Evolutionary conservation across 2,329 filamentous ascomycete species (phyloP).

Genomic region (Fonsecaea pedrosoi): DNA sequence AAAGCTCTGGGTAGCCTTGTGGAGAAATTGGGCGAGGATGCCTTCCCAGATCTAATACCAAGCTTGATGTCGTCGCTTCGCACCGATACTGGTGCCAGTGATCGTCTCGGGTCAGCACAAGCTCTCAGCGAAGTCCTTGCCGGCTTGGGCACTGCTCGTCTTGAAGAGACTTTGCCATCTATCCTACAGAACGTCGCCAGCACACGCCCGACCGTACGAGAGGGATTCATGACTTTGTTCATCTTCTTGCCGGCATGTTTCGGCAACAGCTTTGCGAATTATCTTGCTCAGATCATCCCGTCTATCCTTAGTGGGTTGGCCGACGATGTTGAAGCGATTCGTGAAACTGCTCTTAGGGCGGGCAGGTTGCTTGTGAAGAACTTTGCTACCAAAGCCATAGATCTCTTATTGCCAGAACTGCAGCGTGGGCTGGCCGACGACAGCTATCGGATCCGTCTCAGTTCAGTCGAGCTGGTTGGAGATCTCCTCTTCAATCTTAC

Average conservation of each 20-base stretch:
- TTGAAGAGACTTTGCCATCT: slow-evolving; percentile 95
- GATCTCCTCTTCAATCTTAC: slow-evolving; percentile 98
- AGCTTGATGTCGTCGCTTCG: slow-evolving; percentile 97
- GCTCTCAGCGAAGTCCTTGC: slow-evolving; percentile 95
- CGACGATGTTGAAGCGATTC: slow-evolving; percentile 94
- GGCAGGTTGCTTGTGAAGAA: slow-evolving; percentile 97
- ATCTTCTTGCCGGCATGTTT: slow-evolving; percentile 99
- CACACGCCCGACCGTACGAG: slow-evolving; percentile 84
- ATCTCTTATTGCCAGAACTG: slow-evolving; percentile 89
- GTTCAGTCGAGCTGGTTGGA: slow-evolving; percentile 95
- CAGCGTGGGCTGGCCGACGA: slow-evolving; percentile 97
- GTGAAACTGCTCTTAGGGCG: slow-evolving; percentile 93
- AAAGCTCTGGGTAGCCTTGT: slow-evolving; percentile 95
- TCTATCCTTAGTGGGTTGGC: slow-evolving; percentile 92
- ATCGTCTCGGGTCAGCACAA: slow-evolving; percentile 93
- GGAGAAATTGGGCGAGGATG: slow-evolving; percentile 96
- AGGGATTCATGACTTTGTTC: slow-evolving; percentile 99
- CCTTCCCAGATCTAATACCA: slow-evolving; percentile 94
- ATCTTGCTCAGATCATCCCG: slow-evolving; percentile 93
- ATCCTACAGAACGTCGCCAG: slow-evolving; percentile 96
- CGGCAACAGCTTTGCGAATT: slow-evolving; percentile 96
- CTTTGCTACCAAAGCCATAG: slow-evolving; percentile 92
- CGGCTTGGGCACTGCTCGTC: slow-evolving; percentile 85
- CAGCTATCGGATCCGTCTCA: slow-evolving; percentile 95
- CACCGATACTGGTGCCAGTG: slow-evolving; percentile 93